These are phyloP conservation scores for Yamadazyma insecticola DNA, from an alignment of 805 yeast species.

Conservation along the genomic window DNA sequence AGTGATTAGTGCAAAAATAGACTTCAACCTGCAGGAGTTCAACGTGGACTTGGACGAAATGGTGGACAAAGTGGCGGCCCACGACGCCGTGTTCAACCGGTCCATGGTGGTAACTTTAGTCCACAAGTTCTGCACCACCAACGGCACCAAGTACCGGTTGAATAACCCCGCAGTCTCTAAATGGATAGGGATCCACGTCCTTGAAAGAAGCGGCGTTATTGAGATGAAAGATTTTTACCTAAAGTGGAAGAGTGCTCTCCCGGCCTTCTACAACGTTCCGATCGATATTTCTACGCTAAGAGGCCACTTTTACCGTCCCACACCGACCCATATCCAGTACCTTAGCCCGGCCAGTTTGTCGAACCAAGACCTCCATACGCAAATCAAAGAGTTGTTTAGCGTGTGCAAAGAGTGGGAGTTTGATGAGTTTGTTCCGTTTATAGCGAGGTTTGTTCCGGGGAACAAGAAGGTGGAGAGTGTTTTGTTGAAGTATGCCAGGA, in stretches of 20 bases:
- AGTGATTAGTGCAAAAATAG: constrained; percentile 19
- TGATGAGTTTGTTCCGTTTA: constrained; percentile 35
- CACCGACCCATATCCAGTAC: neutral
- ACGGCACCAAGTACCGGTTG: constrained; percentile 17
- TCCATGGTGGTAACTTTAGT: constrained; percentile 49
- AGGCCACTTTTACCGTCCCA: too few species aligned
- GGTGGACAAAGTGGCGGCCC: neutral
- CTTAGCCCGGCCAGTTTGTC: constrained; percentile 1
- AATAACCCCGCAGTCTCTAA: too few species aligned
- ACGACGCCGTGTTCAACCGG: constrained; percentile 10
- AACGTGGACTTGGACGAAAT: constrained; percentile 1
- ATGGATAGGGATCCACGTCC: constrained; percentile 41
- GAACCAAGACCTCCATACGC: constrained; percentile 13
- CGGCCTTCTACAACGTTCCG: constrained; percentile 58
- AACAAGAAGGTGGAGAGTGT: constrained; percentile 35
- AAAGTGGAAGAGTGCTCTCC: constrained; percentile 59
- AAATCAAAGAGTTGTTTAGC: constrained; percentile 30
- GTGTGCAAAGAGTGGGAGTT: constrained; percentile 32
- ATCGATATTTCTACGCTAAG: constrained; percentile 49
- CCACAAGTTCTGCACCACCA: constrained; percentile 36
- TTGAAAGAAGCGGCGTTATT: too few species aligned
- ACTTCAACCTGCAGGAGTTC: constrained; percentile 11
- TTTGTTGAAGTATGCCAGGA: constrained; percentile 33
- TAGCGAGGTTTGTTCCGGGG: constrained; percentile 20
- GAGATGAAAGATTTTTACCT: constrained; percentile 55